Evolutionary conservation across 192 early-diverging fungal genomes (phyloP).

Genomic region (Kappamyces sp.): DNA sequence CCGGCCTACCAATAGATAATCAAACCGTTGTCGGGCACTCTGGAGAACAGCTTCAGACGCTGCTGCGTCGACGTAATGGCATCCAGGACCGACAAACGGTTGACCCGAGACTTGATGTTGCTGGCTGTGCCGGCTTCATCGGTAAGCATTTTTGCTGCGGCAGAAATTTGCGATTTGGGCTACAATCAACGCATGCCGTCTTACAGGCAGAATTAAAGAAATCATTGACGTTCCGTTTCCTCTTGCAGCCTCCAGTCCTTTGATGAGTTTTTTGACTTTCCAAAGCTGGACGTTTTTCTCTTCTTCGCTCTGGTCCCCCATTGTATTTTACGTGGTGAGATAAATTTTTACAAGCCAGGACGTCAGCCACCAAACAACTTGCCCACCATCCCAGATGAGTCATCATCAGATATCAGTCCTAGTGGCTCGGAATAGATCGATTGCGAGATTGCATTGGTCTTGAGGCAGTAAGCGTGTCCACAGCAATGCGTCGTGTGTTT

Average conservation of each 20-base stretch:
- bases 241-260: conserved; percentile 85
- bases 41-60: conserved; percentile 89
- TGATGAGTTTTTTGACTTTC: conserved; percentile 99
- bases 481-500: too few relatives aligned
- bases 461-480: too few relatives aligned
- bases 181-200: conserved; percentile 19
- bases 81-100: conserved; percentile 90
- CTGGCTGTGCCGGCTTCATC: conserved; percentile 99
- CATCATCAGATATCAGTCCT: too few relatives aligned
- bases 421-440: too few relatives aligned
- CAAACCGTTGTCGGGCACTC: conserved; percentile 90
- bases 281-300: conserved; percentile 93
- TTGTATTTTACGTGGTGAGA: conserved; percentile 9
- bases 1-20: conserved; percentile 59
- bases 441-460: too few relatives aligned
- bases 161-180: conserved; percentile 89
- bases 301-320: conserved; percentile 27
- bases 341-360: not conserved
- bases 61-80: conserved; percentile 98
- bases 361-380: too few relatives aligned
- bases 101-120: conserved; percentile 99
- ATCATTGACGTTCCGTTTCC: conserved; percentile 99
- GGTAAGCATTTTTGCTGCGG: conserved; percentile 85
- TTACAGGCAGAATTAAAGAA: conserved; percentile 86
- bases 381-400: too few relatives aligned